Conservation (phyloP, 208 protist species). For the Naegleria fowleri region DNA sequence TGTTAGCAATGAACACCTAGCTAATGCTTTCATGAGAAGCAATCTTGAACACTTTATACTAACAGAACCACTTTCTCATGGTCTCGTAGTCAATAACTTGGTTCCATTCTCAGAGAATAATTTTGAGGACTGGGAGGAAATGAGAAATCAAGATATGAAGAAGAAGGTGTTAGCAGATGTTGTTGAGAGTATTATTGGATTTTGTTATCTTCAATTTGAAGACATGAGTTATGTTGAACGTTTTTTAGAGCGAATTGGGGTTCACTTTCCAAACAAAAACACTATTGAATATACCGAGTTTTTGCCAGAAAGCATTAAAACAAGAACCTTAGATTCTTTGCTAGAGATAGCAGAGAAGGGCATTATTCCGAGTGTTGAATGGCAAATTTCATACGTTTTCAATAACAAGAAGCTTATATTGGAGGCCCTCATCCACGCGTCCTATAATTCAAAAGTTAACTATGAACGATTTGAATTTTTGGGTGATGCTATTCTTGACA, state of each 20-base stretch:
- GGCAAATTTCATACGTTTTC: no score
- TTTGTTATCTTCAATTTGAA: neutral
- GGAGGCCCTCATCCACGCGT: neutral
- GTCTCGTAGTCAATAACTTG: neutral
- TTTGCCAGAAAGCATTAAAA: no score
- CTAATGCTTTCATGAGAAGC: neutral
- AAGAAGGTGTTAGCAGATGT: neutral
- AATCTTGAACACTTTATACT: neutral
- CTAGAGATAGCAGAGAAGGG: no score
- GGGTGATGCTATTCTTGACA: constrained; percentile 2
- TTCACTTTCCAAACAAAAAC: neutral
- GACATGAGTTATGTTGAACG: neutral
- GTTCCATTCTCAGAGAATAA: neutral
- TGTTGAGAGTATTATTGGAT: neutral
- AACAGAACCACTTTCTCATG: neutral
- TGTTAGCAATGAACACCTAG: neutral
- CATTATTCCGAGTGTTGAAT: no score
- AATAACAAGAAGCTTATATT: neutral
- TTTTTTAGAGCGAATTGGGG: neutral
- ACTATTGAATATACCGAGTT: neutral
- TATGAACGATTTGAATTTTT: neutral
- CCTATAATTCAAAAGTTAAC: neutral
- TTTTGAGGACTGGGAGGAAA: neutral
- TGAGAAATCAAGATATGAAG: neutral
- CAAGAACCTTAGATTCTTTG: no score